Evolutionary conservation across 2,329 filamentous ascomycete species (phyloP).

Genomic region (Proliferodiscus dingleyae): DNA sequence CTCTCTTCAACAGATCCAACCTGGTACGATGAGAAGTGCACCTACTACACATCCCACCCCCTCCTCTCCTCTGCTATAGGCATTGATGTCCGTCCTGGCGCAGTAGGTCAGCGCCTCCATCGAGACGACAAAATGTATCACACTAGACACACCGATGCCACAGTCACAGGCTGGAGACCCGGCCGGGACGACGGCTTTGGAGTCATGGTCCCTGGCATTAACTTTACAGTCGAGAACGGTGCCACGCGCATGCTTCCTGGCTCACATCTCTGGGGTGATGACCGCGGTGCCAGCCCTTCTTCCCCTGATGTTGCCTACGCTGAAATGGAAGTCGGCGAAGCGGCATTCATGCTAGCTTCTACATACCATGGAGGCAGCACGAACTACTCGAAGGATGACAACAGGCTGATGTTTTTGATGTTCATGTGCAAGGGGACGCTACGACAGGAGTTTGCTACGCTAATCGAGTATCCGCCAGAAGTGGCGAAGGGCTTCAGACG

Average conservation of each 20-base stretch:
- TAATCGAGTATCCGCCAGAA: constrained; percentile 13
- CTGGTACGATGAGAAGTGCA: constrained; percentile 14
- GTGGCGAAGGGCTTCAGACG: constrained; percentile 12
- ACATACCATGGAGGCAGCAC: constrained; percentile 17
- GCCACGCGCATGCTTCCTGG: constrained; percentile 18
- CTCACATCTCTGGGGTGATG: constrained; percentile 18
- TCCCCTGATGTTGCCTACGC: constrained; percentile 13
- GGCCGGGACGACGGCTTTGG: constrained; percentile 14
- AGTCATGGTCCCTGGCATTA: constrained; percentile 16
- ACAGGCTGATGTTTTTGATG: constrained; percentile 12
- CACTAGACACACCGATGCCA: constrained; percentile 13
- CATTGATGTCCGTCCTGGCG: constrained; percentile 14
- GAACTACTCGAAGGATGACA: constrained; percentile 11
- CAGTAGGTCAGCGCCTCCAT: constrained; percentile 12
- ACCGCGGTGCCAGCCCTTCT: constrained; percentile 12
- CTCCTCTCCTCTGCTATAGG: constrained; percentile 11
- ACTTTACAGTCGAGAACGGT: constrained; percentile 12
- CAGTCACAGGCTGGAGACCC: constrained; percentile 8
- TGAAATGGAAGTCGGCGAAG: constrained; percentile 15
- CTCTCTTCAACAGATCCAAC: constrained; percentile 14
- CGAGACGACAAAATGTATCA: constrained; percentile 18
- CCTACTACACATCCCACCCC: constrained; percentile 13
- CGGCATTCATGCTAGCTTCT: constrained; percentile 15
- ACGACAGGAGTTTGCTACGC: constrained; percentile 12
- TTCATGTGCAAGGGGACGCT: constrained; percentile 17